Percentiles rank a stretch among this genome's conserved stretches.
These are phyloP conservation scores for Lepiota venenata DNA, from an alignment of 768 basidiomycete genomes.

Conservation along the genomic window DNA sequence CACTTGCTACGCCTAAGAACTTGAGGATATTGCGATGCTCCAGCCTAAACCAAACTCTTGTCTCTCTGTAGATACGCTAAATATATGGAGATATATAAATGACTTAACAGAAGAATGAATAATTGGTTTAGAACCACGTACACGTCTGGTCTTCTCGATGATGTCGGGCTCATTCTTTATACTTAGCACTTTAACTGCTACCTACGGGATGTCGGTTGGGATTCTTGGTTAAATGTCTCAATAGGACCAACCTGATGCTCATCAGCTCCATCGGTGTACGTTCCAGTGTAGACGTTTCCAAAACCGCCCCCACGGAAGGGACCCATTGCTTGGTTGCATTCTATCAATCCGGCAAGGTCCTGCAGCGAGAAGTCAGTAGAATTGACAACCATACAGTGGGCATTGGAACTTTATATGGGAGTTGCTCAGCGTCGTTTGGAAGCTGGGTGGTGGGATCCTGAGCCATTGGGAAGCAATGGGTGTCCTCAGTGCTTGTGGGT, in stretches of 20 bases:
- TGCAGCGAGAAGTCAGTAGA: too few relatives aligned
- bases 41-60: conserved; percentile 13
- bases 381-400: too few relatives aligned
- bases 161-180: neutral
- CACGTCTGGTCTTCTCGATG: neutral
- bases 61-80: conserved; percentile 15
- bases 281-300: too few relatives aligned
- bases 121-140: neutral
- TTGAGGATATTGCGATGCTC: conserved; percentile 15
- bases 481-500: too few relatives aligned
- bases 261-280: too few relatives aligned
- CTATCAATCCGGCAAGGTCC: neutral
- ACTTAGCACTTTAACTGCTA: conserved; percentile 18
- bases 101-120: neutral
- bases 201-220: conserved; percentile 2
- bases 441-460: too few relatives aligned
- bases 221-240: neutral
- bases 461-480: too few relatives aligned
- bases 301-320: too few relatives aligned
- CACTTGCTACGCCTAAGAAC: conserved; percentile 13
- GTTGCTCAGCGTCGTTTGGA: too few relatives aligned
- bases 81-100: neutral
- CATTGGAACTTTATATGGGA: too few relatives aligned
- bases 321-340: neutral
- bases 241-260: too few relatives aligned